These are phyloP conservation scores for Adansonia madagascariensis DNA, from an alignment of 441 rosid genomes.

Conservation along the genomic window DNA sequence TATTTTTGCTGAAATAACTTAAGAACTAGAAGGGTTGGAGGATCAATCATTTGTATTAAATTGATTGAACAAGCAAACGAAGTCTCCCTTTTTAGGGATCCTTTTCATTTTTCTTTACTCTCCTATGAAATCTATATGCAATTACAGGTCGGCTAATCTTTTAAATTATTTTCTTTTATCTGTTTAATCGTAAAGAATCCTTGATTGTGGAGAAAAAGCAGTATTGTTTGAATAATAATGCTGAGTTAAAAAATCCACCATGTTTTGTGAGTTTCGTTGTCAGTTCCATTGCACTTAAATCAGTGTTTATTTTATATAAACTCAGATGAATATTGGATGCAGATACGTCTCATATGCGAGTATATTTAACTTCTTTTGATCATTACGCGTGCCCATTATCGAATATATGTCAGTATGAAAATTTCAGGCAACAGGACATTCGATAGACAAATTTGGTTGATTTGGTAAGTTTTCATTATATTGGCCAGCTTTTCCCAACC, in stretches of 20 bases:
- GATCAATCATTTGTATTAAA: background rate
- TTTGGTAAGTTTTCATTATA: no score
- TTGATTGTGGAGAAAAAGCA: background rate
- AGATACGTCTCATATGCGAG: no score
- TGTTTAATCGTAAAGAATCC: background rate
- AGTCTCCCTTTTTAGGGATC: background rate
- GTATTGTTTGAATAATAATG: background rate
- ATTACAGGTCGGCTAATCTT: background rate
- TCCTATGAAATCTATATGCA: background rate
- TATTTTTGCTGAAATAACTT: background rate
- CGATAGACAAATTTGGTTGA: no score
- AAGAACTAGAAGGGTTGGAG: background rate
- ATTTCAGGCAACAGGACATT: no score
- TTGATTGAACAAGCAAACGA: background rate
- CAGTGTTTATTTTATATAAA: background rate
- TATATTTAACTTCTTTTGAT: no score
- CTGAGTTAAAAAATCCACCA: background rate
- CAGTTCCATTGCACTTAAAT: slow-evolving; percentile 12
- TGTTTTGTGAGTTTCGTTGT: background rate
- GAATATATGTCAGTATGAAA: no score
- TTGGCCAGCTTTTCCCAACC: no score
- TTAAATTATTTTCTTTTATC: background rate
- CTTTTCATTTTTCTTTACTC: background rate
- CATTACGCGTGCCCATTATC: no score
- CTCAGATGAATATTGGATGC: no score